Conservation (phyloP, 176 grass and related monocot genomes). For the Echinochloa phyllopogon region DNA sequence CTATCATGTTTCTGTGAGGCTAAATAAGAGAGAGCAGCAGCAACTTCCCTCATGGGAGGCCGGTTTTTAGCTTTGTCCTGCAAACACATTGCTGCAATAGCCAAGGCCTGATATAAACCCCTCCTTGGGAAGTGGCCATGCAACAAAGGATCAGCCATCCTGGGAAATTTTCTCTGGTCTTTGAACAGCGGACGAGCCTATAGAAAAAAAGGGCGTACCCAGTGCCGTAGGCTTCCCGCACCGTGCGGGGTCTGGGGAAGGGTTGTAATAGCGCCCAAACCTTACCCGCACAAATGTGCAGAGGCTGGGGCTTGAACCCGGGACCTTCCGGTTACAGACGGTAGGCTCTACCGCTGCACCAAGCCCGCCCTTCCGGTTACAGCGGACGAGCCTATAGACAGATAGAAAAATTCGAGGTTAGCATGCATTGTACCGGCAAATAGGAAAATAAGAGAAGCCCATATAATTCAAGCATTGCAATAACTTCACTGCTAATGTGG, state of each 20-base stretch:
- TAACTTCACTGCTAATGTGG: neutral
- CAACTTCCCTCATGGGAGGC: conserved; percentile 67
- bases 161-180: conserved; percentile 73
- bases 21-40: conserved; percentile 70
- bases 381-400: conserved; percentile 75
- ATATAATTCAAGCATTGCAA: neutral
- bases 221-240: no score
- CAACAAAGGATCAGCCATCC: conserved; percentile 76
- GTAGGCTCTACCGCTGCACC: no score
- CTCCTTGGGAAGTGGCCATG: conserved; percentile 54
- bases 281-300: no score
- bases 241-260: no score
- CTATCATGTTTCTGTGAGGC: conserved; percentile 55
- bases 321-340: no score
- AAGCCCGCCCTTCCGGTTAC: no score
- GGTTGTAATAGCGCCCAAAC: no score
- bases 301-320: no score
- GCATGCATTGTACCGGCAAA: neutral
- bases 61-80: conserved; percentile 68
- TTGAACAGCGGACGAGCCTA: conserved; percentile 92
- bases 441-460: neutral
- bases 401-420: conserved; percentile 29
- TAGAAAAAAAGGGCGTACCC: no score
- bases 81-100: conserved; percentile 83
- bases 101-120: conserved; percentile 70